A percentile compares a stretch with the other conserved stretches of the same genome.
Conservation (phyloP, 1,284 basidiomycete genomes). For the Leccinum pachyderme region DNA sequence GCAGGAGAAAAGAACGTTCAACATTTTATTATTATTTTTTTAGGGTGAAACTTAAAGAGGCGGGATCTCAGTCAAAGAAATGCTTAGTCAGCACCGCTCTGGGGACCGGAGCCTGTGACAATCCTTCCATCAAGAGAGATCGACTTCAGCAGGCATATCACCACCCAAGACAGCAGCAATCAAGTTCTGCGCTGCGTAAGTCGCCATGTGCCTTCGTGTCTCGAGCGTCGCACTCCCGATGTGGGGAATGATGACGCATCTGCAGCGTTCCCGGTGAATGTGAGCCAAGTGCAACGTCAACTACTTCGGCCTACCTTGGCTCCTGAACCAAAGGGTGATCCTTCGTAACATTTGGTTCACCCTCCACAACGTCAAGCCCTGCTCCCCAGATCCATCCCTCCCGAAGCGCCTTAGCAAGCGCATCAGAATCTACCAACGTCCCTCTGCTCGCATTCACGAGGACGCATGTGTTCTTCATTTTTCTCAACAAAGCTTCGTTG, state of each 20-base stretch:
- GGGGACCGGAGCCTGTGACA: too few relatives aligned
- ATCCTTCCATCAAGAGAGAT: conserved; percentile 22
- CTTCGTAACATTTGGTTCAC: conserved; percentile 76
- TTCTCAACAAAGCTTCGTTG: conserved; percentile 64
- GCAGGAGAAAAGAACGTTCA: conserved; percentile 6
- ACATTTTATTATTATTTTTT: neutral
- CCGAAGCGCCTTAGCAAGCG: conserved; percentile 77
- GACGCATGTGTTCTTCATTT: conserved; percentile 84
- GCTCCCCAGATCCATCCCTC: conserved; percentile 86
- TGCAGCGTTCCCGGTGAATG: conserved; percentile 27
- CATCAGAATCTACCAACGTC: conserved; percentile 84
- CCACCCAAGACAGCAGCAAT: conserved; percentile 52
- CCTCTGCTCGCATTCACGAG: conserved; percentile 82
- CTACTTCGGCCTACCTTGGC: conserved; percentile 52
- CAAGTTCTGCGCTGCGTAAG: conserved; percentile 65
- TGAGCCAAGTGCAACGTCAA: conserved; percentile 1
- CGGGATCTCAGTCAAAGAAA: neutral
- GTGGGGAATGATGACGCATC: conserved; percentile 83
- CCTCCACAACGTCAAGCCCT: conserved; percentile 91
- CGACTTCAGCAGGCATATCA: conserved; percentile 55
- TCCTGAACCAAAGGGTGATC: conserved; percentile 83
- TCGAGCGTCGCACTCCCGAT: conserved; percentile 88
- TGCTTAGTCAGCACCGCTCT: neutral
- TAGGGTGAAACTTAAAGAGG: neutral
- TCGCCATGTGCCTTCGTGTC: conserved; percentile 82